A percentile compares a stretch with the other conserved stretches of the same genome.
Evolutionary conservation across 2,329 filamentous ascomycete species (phyloP).

Genomic region (Microsporum audouinii): DNA sequence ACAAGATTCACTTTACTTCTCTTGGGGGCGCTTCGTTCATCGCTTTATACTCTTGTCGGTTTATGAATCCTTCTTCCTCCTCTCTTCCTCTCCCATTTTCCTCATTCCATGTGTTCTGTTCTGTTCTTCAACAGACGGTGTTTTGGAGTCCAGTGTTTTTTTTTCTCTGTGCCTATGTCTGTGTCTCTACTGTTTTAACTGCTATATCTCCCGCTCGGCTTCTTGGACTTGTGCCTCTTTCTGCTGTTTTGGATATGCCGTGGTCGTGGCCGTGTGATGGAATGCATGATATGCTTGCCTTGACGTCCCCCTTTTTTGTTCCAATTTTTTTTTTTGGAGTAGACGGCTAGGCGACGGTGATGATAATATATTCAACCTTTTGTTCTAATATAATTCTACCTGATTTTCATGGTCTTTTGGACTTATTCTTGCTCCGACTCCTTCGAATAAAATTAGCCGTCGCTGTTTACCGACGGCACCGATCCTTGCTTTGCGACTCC

Average conservation of each 20-base stretch:
- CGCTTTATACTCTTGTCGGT: background rate
- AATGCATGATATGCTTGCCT: background rate
- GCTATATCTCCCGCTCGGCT: background rate
- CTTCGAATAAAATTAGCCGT: background rate
- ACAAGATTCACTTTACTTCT: background rate
- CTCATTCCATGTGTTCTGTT: background rate
- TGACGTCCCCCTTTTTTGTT: background rate
- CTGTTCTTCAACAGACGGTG: background rate
- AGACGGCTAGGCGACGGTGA: background rate
- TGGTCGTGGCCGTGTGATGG: background rate
- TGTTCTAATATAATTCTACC: slow-evolving; percentile 2
- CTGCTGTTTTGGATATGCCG: background rate
- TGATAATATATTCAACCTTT: background rate
- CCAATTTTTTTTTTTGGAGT: background rate
- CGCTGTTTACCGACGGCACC: background rate
- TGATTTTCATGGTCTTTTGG: background rate
- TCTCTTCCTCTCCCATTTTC: background rate
- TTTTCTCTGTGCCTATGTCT: background rate
- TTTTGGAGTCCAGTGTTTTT: background rate
- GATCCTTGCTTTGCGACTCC: background rate
- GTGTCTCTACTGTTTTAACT: background rate
- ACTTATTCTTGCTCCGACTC: background rate
- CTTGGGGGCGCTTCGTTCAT: background rate
- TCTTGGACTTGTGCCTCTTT: background rate
- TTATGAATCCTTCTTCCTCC: background rate